Evolutionary conservation across 73 alveolate species (phyloP).

Genomic region (Stentor coeruleus): DNA sequence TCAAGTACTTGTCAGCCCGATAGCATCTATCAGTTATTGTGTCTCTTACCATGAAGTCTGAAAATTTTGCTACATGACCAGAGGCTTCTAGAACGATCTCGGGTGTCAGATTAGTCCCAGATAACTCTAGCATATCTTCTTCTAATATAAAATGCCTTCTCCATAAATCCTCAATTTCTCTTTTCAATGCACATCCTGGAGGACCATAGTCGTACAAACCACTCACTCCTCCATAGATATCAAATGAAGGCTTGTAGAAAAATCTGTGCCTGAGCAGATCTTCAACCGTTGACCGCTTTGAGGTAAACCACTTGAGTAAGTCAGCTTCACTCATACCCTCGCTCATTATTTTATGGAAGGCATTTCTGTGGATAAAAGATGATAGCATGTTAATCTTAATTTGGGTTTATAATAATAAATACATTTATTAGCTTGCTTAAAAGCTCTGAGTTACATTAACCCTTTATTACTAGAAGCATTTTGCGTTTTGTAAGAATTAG

Average conservation of each 20-base stretch:
- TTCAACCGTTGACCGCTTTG: constrained; percentile 46
- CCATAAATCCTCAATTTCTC: constrained; percentile 89
- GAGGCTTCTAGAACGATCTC: constrained; percentile 90
- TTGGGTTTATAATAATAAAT: too few relatives aligned
- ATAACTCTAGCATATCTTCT: constrained; percentile 94
- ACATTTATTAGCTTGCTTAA: too few relatives aligned
- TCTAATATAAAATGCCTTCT: constrained; percentile 95
- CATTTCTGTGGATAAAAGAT: background rate
- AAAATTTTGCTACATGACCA: constrained; percentile 99
- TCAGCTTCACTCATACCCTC: background rate
- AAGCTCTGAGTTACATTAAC: too few relatives aligned
- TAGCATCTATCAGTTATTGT: constrained; percentile 84
- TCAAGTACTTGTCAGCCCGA: constrained; percentile 97
- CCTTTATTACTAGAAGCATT: too few relatives aligned
- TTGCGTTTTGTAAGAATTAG: too few relatives aligned
- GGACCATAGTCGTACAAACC: constrained; percentile 99
- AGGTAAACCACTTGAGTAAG: background rate
- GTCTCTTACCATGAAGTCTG: constrained; percentile 97
- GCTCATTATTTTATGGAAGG: background rate
- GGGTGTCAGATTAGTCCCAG: constrained; percentile 89
- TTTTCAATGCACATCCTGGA: constrained; percentile 92
- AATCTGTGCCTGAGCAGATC: constrained; percentile 89
- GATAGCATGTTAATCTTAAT: background rate
- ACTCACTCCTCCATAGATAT: constrained; percentile 98
- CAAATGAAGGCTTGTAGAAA: constrained; percentile 73